Evolutionary conservation across 1,139 yeast species (phyloP).

Genomic region (Nakaseomyces sp.): DNA sequence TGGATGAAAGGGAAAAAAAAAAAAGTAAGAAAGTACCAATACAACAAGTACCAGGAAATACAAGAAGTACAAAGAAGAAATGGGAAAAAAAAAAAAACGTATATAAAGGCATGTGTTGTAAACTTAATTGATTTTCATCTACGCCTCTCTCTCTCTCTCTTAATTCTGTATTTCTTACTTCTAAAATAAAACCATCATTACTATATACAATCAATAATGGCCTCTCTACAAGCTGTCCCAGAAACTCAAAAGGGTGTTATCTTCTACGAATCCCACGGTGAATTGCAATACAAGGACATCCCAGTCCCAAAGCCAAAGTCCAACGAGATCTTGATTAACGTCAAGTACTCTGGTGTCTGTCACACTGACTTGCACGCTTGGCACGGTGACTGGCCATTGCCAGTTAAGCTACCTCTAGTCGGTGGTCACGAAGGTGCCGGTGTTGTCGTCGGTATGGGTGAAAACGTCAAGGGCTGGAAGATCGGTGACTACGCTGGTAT

Average conservation of each 20-base stretch:
- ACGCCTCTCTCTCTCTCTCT: no score
- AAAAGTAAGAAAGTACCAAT: no score
- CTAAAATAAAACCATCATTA: no score
- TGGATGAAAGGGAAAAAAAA: no score
- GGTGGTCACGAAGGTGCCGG: constrained; percentile 72
- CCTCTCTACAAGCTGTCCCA: constrained; percentile 29
- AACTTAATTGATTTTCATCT: no score
- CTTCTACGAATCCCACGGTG: constrained; percentile 41
- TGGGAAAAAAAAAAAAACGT: background rate
- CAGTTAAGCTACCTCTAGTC: constrained; percentile 49
- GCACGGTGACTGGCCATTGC: constrained; percentile 61
- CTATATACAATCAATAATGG: constrained; percentile 6
- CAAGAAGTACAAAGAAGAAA: background rate
- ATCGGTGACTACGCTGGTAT: constrained; percentile 57
- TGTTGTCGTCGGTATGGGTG: constrained; percentile 51
- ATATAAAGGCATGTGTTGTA: background rate
- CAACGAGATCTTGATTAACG: constrained; percentile 48
- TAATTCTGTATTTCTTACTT: no score
- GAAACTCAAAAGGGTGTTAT: constrained; percentile 41
- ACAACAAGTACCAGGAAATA: no score
- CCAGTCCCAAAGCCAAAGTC: constrained; percentile 52
- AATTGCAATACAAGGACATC: constrained; percentile 44
- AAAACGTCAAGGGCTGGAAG: constrained; percentile 49
- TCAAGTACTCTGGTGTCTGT: constrained; percentile 58
- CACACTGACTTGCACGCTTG: constrained; percentile 62